Evolutionary conservation across 1,284 basidiomycete species (phyloP).

Genomic region (Heterobasidion occidentale): DNA sequence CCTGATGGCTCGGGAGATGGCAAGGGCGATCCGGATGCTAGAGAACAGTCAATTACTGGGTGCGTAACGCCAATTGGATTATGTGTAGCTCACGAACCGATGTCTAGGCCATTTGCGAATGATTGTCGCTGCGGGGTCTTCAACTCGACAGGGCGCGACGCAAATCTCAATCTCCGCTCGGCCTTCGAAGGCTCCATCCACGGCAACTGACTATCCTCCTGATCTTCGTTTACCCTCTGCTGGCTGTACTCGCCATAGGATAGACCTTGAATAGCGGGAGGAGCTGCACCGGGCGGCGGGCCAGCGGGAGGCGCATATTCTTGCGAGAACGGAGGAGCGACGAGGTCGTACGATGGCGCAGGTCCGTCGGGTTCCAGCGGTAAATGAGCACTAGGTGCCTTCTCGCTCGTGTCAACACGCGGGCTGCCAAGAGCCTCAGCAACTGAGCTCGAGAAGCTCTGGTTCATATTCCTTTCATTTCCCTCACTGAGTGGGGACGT

Average conservation of each 20-base stretch:
- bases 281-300: conserved; percentile 9
- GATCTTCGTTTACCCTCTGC: no score
- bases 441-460: conserved; percentile 4
- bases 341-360: conserved; percentile 3
- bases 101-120: no score
- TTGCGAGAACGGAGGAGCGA: background rate
- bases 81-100: no score
- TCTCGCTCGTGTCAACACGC: background rate
- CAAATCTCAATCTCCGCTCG: no score
- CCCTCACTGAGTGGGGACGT: background rate
- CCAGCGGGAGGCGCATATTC: background rate
- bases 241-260: no score
- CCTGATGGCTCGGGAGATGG: background rate
- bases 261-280: no score
- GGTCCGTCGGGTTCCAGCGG: background rate
- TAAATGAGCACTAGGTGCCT: background rate
- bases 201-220: no score
- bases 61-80: no score
- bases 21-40: no score
- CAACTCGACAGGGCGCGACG: conserved; percentile 13
- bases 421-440: background rate
- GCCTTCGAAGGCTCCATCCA: no score
- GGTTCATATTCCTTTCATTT: background rate
- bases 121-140: conserved; percentile 18
- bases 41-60: no score